A percentile compares a stretch with the other conserved stretches of the same genome.
Evolutionary conservation across 2,329 filamentous ascomycete genomes (phyloP).

Genomic region (Calonectria montana): DNA sequence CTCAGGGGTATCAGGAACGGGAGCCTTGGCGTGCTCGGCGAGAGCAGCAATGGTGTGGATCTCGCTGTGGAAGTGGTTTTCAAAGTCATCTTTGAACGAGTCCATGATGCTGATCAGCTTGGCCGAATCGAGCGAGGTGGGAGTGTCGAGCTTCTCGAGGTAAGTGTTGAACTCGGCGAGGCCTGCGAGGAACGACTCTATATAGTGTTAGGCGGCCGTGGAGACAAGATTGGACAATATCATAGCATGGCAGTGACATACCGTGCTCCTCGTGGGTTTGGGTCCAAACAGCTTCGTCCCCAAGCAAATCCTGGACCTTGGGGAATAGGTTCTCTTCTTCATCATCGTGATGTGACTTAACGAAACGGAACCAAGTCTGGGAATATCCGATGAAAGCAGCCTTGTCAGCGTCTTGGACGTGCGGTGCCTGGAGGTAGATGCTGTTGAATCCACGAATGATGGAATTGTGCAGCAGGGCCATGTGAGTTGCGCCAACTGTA

Average conservation of each 20-base stretch:
- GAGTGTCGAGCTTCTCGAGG: slow-evolving; percentile 55
- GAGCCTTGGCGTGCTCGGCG: slow-evolving; percentile 62
- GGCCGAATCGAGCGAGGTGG: slow-evolving; percentile 56
- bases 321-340: slow-evolving; percentile 69
- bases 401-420: slow-evolving; percentile 63
- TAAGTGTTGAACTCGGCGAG: slow-evolving; percentile 65
- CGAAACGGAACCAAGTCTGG: slow-evolving; percentile 68
- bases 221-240: background rate
- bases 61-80: slow-evolving; percentile 66
- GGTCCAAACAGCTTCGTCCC: slow-evolving; percentile 62
- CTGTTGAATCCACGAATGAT: slow-evolving; percentile 73
- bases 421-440: slow-evolving; percentile 69
- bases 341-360: slow-evolving; percentile 70
- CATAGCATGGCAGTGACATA: slow-evolving; percentile 41
- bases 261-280: slow-evolving; percentile 67
- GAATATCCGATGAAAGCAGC: slow-evolving; percentile 68
- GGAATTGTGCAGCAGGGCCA: slow-evolving; percentile 71
- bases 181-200: slow-evolving; percentile 62
- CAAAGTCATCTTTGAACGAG: slow-evolving; percentile 62
- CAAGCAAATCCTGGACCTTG: slow-evolving; percentile 63
- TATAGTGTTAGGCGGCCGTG: background rate
- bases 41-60: slow-evolving; percentile 63
- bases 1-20: slow-evolving; percentile 57
- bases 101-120: slow-evolving; percentile 62
- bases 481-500: slow-evolving; percentile 69